Conservation (phyloP, 495 filamentous ascomycete genomes). For the Sordaria brevicollis region DNA sequence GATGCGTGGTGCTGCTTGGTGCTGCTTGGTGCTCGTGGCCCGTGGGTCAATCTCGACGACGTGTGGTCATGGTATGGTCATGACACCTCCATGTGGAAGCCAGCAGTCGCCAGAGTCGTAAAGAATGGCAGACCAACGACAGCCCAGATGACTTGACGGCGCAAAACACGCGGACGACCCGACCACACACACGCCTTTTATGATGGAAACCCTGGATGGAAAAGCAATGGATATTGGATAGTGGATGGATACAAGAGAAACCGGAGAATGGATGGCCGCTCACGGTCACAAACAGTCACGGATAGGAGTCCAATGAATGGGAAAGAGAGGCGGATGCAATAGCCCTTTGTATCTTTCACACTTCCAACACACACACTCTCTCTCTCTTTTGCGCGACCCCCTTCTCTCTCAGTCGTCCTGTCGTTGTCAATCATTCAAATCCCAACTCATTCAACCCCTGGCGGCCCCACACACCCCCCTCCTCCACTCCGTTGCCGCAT, state of each 20-base stretch:
- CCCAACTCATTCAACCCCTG: neutral
- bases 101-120: neutral
- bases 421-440: neutral
- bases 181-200: neutral
- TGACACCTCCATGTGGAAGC: neutral
- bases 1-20: too few species aligned
- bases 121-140: neutral
- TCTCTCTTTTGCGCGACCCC: neutral
- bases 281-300: neutral
- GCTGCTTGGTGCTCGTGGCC: neutral
- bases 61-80: neutral
- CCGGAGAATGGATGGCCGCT: neutral
- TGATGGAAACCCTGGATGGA: neutral
- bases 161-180: neutral
- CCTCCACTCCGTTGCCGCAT: neutral
- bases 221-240: neutral
- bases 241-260: too few species aligned
- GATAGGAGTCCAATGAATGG: too few species aligned
- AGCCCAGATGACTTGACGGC: neutral
- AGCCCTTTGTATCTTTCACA: neutral
- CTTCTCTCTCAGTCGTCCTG: neutral
- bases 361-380: too few species aligned
- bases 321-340: neutral
- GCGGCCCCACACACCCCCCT: neutral
- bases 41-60: neutral